Evolutionary conservation across 2,329 filamentous ascomycete species (phyloP).

Genomic region (Colletotrichum higginsianum): DNA sequence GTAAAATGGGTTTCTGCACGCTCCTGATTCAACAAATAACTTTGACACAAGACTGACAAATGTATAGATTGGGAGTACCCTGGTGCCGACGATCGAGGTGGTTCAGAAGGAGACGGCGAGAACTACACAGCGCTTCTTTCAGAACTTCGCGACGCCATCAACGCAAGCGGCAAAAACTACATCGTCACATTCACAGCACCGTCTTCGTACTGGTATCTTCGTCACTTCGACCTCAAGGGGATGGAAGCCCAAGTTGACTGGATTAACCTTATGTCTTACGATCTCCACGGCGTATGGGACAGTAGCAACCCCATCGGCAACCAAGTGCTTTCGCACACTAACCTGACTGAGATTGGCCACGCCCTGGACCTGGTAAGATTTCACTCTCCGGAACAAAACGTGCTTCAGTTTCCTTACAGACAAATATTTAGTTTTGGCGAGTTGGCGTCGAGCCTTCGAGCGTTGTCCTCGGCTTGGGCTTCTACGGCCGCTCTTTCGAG

Average conservation of each 20-base stretch:
- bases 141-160: conserved; percentile 41
- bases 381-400: too few species aligned
- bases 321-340: conserved; percentile 22
- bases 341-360: conserved; percentile 32
- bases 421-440: too few species aligned
- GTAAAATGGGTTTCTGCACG: too few species aligned
- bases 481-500: too few species aligned
- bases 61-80: conserved; percentile 62
- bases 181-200: conserved; percentile 49
- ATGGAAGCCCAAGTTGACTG: conserved; percentile 52
- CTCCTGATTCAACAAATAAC: too few species aligned
- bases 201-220: conserved; percentile 49
- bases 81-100: conserved; percentile 55
- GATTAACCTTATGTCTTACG: conserved; percentile 54
- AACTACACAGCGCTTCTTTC: conserved; percentile 52
- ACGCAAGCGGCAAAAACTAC: conserved; percentile 44
- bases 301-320: conserved; percentile 34
- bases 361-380: background rate
- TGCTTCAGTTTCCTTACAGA: too few species aligned
- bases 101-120: conserved; percentile 44
- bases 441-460: too few species aligned
- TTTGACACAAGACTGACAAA: too few species aligned
- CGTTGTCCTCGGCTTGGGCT: too few species aligned
- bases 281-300: conserved; percentile 48
- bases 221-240: conserved; percentile 45